These are phyloP conservation scores for Pisolithus albus DNA, from an alignment of 768 basidiomycete species.

Conservation along the genomic window DNA sequence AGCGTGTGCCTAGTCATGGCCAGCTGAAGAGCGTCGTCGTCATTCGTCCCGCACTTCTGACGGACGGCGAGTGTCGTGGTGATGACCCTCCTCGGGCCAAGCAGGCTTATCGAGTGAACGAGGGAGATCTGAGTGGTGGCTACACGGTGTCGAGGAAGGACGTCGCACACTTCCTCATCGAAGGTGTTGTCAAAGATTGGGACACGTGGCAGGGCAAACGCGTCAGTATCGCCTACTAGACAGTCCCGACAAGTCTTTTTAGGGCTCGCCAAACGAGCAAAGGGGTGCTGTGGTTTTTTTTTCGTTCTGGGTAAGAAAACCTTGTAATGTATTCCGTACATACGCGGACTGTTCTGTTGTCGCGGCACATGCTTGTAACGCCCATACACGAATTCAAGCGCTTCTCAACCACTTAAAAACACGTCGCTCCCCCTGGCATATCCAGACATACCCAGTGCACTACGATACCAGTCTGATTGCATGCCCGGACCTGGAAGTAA, in stretches of 20 bases:
- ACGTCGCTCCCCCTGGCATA: not conserved
- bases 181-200: constrained; percentile 43
- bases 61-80: constrained; percentile 44
- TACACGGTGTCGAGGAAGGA: constrained; percentile 59
- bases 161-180: constrained; percentile 58
- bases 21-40: constrained; percentile 38
- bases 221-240: constrained; percentile 44
- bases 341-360: no score
- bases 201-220: constrained; percentile 44
- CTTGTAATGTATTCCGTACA: no score
- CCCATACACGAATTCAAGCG: no score
- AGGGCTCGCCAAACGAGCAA: no score
- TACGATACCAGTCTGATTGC: constrained; percentile 1
- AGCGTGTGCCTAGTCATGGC: constrained; percentile 35
- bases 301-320: no score
- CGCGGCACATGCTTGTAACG: no score
- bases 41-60: constrained; percentile 52
- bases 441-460: not conserved
- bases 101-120: constrained; percentile 37
- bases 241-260: no score
- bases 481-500: constrained; percentile 19
- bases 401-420: not conserved
- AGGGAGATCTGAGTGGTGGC: constrained; percentile 31
- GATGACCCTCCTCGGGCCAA: constrained; percentile 16
- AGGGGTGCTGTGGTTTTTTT: no score